Evolutionary conservation across 2,329 filamentous ascomycete genomes (phyloP), one percentile per base, ranked within the genome.

Genomic region (Lachnellula cervina): DNA sequence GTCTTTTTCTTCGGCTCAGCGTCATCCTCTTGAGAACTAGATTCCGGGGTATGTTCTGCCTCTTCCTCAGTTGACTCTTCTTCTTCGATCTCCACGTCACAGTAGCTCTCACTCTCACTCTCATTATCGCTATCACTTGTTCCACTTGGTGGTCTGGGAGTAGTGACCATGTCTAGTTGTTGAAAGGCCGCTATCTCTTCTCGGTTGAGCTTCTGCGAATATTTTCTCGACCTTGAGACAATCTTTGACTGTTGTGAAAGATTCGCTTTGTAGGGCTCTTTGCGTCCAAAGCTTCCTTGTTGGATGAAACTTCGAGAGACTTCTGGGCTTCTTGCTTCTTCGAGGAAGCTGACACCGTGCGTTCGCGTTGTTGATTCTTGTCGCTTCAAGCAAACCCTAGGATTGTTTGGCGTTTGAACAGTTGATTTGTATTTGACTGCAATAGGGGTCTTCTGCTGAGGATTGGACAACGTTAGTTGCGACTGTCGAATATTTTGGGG

Each of bases 41-140:
- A 5, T 25, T 25, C 42, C 11, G 42, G 42, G n/a, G 42, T 44
- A 13, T 5, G 1, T 19, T 44, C 42, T 13, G 16, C 11, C 11
- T 19, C 16, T 13, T 44, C 42, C 23, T 44, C 42, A 25, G 42
- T 25, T 13, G 25, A 40, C 23, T 25, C n/a, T 21, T 32, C 17
- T 40, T 35, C 17, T 42, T 47, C n/a, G 23, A 21, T 44, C 44
- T 50, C 8, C 23, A 38, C 17, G 47, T 23, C 21, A 62, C 59
- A 19, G 62, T 43, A 11, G 54, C 53, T 23, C 42, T 44, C n/a
- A 19, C 53, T 23, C 42, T 44, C n/a, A 19, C 42, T 44, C 19
- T 25, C 42, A 19, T 44, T 19, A 13, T 44, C 42, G 19, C 42
- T 44, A 13, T 44, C 42, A 44, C n/a, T 17, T 17, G 16, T 42